Percentiles rank a stretch among this genome's conserved stretches.
Conservation (phyloP, 2,329 filamentous ascomycete species). For the Phialocephala sp. region DNA sequence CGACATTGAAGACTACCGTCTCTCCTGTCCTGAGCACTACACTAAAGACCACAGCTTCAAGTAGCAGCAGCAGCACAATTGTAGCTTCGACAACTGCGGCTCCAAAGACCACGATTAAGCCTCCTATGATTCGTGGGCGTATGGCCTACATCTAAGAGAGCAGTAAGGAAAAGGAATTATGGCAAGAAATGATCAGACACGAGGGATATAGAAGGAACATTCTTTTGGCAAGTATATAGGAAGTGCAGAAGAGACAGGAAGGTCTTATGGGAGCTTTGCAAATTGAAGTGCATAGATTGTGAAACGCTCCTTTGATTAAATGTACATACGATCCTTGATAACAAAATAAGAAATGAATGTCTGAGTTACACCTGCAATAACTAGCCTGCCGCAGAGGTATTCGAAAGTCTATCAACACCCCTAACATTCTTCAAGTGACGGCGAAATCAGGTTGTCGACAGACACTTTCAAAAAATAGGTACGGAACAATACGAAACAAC, state of each 20-base stretch:
- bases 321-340: background rate
- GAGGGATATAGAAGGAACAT: background rate
- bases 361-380: background rate
- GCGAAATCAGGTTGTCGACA: no score
- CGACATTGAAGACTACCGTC: no score
- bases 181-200: background rate
- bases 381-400: background rate
- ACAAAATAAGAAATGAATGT: background rate
- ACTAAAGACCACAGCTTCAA: background rate
- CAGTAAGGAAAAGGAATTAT: background rate
- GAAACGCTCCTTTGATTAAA: background rate
- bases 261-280: background rate
- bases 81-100: background rate
- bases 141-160: background rate
- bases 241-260: background rate
- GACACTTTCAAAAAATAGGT: no score
- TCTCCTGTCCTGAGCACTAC: no score
- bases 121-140: constrained; percentile 2
- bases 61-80: background rate
- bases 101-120: background rate
- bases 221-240: background rate
- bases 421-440: no score
- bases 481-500: no score
- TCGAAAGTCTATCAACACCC: background rate
- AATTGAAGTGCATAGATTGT: background rate